These are phyloP conservation scores for Gaertneriomyces semiglobifer DNA, from an alignment of 192 early-diverging fungal genomes.

Conservation along the genomic window DNA sequence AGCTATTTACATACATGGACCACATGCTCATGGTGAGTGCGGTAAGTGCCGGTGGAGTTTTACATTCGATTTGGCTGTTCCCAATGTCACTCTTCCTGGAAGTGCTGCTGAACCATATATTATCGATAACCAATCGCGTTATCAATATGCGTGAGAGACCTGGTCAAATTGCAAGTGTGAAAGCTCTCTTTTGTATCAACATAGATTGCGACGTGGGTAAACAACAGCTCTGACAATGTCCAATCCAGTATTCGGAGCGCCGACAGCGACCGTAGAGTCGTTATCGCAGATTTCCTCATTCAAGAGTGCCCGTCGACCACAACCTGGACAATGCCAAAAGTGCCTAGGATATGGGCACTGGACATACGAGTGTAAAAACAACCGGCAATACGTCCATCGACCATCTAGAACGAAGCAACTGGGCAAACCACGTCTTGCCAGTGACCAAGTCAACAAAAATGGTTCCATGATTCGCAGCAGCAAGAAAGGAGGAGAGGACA, in stretches of 20 bases:
- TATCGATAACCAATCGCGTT: neutral
- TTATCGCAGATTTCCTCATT: constrained; percentile 17
- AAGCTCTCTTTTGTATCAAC: neutral
- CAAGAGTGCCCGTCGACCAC: neutral
- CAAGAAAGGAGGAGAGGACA: neutral
- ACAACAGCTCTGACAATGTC: neutral
- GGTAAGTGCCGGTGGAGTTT: too few relatives aligned
- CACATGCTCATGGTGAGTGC: too few relatives aligned
- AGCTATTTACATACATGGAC: too few relatives aligned
- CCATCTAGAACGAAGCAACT: constrained; percentile 21
- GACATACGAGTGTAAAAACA: constrained; percentile 28
- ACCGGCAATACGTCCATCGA: constrained; percentile 17
- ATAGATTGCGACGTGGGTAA: neutral
- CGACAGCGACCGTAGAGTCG: constrained; percentile 11
- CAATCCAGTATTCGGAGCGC: constrained; percentile 11
- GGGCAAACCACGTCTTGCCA: constrained; percentile 12
- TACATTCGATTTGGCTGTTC: too few relatives aligned
- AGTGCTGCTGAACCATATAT: neutral
- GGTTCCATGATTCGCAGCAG: neutral
- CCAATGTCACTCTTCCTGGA: too few relatives aligned
- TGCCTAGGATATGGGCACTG: constrained; percentile 29
- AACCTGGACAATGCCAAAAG: constrained; percentile 27
- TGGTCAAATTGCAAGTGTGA: neutral
- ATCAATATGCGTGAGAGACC: neutral
- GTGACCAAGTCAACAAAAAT: constrained; percentile 1